Evolutionary conservation across 106 monocot genomes (phyloP), one percentile per base, ranked within the genome.

Genomic region (Cymbidium sinense): DNA sequence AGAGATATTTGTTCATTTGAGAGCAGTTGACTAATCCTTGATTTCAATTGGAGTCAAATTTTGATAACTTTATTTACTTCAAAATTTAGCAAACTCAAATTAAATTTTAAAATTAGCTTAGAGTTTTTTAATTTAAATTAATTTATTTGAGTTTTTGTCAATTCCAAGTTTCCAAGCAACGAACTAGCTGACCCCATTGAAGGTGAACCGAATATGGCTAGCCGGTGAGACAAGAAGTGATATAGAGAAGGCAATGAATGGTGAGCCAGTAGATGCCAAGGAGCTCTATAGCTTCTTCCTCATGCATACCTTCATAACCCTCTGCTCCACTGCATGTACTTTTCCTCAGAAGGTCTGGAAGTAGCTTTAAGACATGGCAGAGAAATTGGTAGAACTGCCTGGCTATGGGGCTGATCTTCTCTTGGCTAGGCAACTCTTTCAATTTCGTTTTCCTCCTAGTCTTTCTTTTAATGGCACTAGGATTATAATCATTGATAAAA

Each of bases 371-470:
- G 31, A 78, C 73, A 51, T 82, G 79, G 77, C 81, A 83, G 55
- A 93, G 77, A 81, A 93, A 89, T 1, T 86, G 84, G 72, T 87
- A 81, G 81, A 87, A 93, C 73, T 82, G 78, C 77, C 89, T 91
- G 15, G 93, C 90, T 7, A 89, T 77, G 8, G 84, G 79, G 21
- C 87, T 87, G 78, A 89, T 74, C 0, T 47, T 50, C 30, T 27
- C 34, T 17, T 72, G n/a, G 47, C 75, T 77, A 29, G 70, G 29
- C 7, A 44, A 25, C 37, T 36, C 39, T 34, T 55, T 55, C 0
- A 15, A 12, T 3, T 74, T 84, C 80, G 85, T 85, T 78, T 70
- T 81, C 79, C 75, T 72, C 4, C 37, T 7, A 34, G 64, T 10
- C 29, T 34, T 37, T 58, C 58, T 75, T 21, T 33, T 79, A 27